Evolutionary conservation across 768 basidiomycete species (phyloP), one percentile per base, ranked within the genome.

Genomic region (Gymnopilus dilepis): DNA sequence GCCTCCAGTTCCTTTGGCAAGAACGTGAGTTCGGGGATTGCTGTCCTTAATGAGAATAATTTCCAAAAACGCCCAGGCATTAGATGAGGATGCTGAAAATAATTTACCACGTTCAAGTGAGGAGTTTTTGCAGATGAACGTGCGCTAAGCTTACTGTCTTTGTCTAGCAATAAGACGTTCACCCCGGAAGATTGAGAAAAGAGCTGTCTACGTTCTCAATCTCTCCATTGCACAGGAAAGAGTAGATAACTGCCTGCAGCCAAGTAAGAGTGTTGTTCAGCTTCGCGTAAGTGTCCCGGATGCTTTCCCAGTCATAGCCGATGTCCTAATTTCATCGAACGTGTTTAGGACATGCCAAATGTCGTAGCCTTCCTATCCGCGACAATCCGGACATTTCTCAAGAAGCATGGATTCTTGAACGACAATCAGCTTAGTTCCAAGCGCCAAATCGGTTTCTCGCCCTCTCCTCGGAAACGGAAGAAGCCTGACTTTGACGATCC

Each of bases 191-290:
- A 73, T 77, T 22, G 93, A 94, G 69, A 88, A 87, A 73, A 86
- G 85, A 72, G 88, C 95, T 4, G 86, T 95, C 61, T 98, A 92
- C 72, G 89, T 95, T 47, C 77, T 99, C 48, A 88, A 92, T 69
- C 70, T 99, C 60, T 80, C 77, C 8, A 75, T 95, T 19, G 87
- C 93, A 43, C 76, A 86, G 2, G 75, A 78, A 24, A 78, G 87
- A 26, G 78, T 97, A 8, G 94, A 97, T 69, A 89, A 91, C 58
- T 86, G 86, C 61, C 69, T 95, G 28, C 94, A 92, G 65, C 93
- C 95, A n/a, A 78, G 84, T 17, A 96, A 95, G 76, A 76, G 78
- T 4, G 69, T 77, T 5, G 79, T 95, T 31, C 84, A 89, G 58
- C 78, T 96, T 47, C 81, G 85, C 74, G 95, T 94, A 70, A 65